These are phyloP conservation scores for Ettlia oleoabundans DNA, from an alignment of 139 green algal genomes.

Conservation along the genomic window DNA sequence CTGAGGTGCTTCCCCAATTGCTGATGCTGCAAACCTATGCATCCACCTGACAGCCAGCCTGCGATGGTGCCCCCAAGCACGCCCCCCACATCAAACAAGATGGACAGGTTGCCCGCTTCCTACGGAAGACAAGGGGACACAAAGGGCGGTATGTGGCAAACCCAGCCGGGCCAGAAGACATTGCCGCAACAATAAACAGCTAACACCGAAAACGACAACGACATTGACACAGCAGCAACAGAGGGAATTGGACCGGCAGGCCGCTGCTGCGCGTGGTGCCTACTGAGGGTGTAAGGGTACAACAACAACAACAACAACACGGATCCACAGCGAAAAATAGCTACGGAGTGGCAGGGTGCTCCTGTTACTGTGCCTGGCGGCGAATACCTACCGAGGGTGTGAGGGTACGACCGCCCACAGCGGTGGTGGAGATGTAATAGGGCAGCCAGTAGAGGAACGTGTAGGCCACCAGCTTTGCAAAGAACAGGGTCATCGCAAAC, in stretches of 20 bases:
- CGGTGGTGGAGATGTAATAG: conserved; percentile 92
- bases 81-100: conserved; percentile 95
- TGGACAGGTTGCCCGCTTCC: conserved; percentile 83
- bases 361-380: not conserved
- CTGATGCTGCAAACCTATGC: too few species aligned
- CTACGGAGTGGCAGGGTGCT: not conserved
- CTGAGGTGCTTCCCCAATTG: too few species aligned
- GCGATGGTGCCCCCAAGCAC: conserved; percentile 88
- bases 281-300: too few species aligned
- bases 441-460: conserved; percentile 99
- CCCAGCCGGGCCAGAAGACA: not conserved
- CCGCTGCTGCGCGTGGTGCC: too few species aligned
- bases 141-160: conserved; percentile 29
- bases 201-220: too few species aligned
- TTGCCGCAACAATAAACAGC: too few species aligned
- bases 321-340: not conserved
- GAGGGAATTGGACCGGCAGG: too few species aligned
- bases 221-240: too few species aligned
- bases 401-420: conserved; percentile 72
- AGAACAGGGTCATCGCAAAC: conserved; percentile 96
- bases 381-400: conserved; percentile 53
- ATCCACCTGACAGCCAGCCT: conserved; percentile 74
- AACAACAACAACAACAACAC: too few species aligned
- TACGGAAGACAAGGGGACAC: too few species aligned
- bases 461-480: conserved; percentile 98